phyloP scores from a whole-genome alignment of 139 green algal species.

The Nannochloris sp. region DNA sequence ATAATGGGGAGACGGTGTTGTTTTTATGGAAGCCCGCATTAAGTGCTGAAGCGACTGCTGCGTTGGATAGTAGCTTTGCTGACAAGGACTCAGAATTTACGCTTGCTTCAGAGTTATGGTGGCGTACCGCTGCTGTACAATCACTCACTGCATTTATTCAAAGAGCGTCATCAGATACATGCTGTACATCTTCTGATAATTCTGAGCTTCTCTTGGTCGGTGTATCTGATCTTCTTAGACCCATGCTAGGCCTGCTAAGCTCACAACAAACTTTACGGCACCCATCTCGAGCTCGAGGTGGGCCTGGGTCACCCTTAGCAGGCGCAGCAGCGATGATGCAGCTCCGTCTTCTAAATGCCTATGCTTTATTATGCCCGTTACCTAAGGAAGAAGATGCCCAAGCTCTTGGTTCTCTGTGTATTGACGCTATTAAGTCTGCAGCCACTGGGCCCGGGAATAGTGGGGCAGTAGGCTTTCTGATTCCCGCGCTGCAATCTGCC shows the following conservation, averaged over 20 bases:
- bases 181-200: background rate
- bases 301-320: constrained; percentile 31
- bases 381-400: constrained; percentile 16
- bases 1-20: constrained; percentile 24
- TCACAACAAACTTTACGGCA: constrained; percentile 19
- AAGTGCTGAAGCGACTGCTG: constrained; percentile 19
- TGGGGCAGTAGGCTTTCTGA: background rate
- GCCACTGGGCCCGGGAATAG: background rate
- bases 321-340: constrained; percentile 52
- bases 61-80: constrained; percentile 25
- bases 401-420: constrained; percentile 35
- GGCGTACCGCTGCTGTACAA: constrained; percentile 59
- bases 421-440: constrained; percentile 34
- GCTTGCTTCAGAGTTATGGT: constrained; percentile 64
- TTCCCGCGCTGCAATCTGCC: background rate
- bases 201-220: background rate
- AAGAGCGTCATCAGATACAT: background rate
- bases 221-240: constrained; percentile 16
- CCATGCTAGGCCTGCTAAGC: constrained; percentile 25
- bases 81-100: constrained; percentile 34
- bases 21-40: constrained; percentile 47
- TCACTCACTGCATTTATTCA: constrained; percentile 48
- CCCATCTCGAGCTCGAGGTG: constrained; percentile 2
- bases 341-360: constrained; percentile 62
- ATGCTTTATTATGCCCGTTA: constrained; percentile 38